Percentiles rank a stretch among this genome's conserved stretches.
These are phyloP conservation scores for Mortierella sp. DNA, from an alignment of 371 early-diverging fungal genomes.

Conservation along the genomic window DNA sequence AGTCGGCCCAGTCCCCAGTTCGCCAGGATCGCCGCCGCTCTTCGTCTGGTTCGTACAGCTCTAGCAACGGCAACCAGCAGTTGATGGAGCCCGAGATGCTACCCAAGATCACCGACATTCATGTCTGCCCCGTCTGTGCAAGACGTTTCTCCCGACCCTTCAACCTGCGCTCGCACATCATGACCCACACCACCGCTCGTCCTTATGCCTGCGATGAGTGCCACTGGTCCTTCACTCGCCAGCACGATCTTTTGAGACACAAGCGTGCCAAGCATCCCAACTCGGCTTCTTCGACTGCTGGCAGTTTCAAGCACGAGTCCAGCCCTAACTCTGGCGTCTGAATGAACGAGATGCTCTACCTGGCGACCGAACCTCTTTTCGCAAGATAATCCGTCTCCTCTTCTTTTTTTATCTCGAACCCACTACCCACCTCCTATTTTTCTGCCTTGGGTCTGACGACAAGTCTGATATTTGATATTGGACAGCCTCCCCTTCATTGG, in stretches of 20 bases:
- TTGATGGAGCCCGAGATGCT: conserved; percentile 38
- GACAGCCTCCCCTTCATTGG: conserved; percentile 7
- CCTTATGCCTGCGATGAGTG: conserved; percentile 79
- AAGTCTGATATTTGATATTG: not conserved
- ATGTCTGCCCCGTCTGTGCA: conserved; percentile 65
- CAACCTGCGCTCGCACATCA: conserved; percentile 72
- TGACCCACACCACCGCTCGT: conserved; percentile 75
- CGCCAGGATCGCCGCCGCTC: conserved; percentile 51
- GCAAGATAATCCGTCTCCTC: not conserved
- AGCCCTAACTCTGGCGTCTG: conserved; percentile 5
- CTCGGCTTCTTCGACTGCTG: conserved; percentile 15
- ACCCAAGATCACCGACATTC: conserved; percentile 51
- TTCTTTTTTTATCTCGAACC: not conserved
- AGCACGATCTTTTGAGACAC: conserved; percentile 87
- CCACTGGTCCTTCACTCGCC: conserved; percentile 72
- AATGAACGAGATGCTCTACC: not conserved
- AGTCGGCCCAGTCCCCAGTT: conserved; percentile 15
- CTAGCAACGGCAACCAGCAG: conserved; percentile 27
- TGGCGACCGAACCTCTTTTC: not conserved
- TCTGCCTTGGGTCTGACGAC: conserved; percentile 12
- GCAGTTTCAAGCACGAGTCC: not conserved
- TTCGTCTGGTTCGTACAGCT: conserved; percentile 34
- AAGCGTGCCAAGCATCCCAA: conserved; percentile 55
- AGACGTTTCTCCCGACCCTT: conserved; percentile 74
- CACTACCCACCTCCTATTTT: not conserved